phyloP scores from a whole-genome alignment of 2,329 filamentous ascomycete genomes.

The Colletotrichum sp. region DNA sequence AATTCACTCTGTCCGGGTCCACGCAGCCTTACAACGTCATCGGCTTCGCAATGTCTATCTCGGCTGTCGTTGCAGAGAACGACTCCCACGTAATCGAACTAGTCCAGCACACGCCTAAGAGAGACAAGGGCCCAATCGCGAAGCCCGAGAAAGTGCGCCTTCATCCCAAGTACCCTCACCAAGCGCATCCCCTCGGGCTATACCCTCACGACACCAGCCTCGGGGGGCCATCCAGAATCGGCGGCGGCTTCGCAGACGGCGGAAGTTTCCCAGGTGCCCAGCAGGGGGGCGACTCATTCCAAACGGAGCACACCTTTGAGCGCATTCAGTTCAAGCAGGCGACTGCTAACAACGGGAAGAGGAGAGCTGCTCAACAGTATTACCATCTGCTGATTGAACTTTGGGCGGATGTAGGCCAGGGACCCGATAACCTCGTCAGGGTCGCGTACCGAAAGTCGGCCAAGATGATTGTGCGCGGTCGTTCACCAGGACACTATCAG shows the following conservation, averaged over 20 bases:
- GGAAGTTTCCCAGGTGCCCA: conserved; percentile 33
- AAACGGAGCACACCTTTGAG: conserved; percentile 73
- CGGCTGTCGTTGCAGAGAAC: conserved; percentile 79
- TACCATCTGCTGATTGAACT: conserved; percentile 91
- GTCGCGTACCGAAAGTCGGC: conserved; percentile 76
- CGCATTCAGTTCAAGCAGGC: conserved; percentile 95
- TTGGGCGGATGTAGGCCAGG: conserved; percentile 69
- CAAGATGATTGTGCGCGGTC: conserved; percentile 85
- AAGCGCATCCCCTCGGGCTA: conserved; percentile 47
- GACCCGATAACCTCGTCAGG: conserved; percentile 65
- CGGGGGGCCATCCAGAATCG: conserved; percentile 31
- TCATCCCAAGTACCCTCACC: conserved; percentile 66
- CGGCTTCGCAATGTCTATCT: conserved; percentile 83
- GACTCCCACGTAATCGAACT: conserved; percentile 80
- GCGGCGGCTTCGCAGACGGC: conserved; percentile 37
- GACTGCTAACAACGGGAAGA: conserved; percentile 91
- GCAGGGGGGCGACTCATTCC: conserved; percentile 38
- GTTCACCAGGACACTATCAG: conserved; percentile 82
- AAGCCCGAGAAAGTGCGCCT: conserved; percentile 74
- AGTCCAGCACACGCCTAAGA: conserved; percentile 89
- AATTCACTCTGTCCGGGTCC: conserved; percentile 55
- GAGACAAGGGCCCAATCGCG: conserved; percentile 84
- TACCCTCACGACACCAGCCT: conserved; percentile 45
- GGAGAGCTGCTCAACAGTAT: conserved; percentile 88
- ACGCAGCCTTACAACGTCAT: conserved; percentile 68